Base-by-base conservation (phyloP, 768 basidiomycete genomes). In the Cyathus striatus region DNA sequence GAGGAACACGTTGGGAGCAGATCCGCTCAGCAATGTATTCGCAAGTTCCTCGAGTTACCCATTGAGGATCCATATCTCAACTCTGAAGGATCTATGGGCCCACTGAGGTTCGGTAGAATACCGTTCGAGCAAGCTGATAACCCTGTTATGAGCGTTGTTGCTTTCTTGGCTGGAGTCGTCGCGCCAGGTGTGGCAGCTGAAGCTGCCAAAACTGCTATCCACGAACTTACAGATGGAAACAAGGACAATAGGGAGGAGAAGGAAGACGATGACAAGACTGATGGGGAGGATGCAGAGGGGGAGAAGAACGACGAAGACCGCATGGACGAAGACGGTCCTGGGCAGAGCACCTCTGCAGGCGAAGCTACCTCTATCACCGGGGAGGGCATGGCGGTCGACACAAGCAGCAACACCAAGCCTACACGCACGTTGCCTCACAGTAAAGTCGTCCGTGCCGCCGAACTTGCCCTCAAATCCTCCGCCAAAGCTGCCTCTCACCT, bases 81-180 rank as follows among this genome's bases (percentile, higher is more conserved):
- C 23, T 74, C 78, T 3, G 87, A 90, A 54, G 86, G 76, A 2
- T 80, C 82, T 17, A 76, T 84, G 67, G 90, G 90, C 6, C 70
- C 84, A 1, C 65, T 94, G 34, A 66, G 85, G 43, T 91, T 83
- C 42, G 81, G 83, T 0, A 66, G 86, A 13, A 74, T 96, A 42
- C 95, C 95, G 1, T 96, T 97, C 58, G 87, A 92, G 53, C 89
- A 92, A 59, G 81, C 89, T 4, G 96, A 99, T 56, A 98, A 98
- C 57, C 96, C 96, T 0, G 91, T 99, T 14, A 92, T 99, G 92
- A 91, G 89, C 60, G 96, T 98, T 18, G 94, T 98, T 16, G 92
- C 96, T 2, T 98, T 97, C 69, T 72, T 99, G 18, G 92, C 96
- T 6, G 88, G 90, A 5, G 92, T 94, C 7, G 86, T 98, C 5